Percentiles rank a stretch among this genome's conserved stretches.
Evolutionary conservation across 108 stramenopile genomes (phyloP).

Genomic region (Chaetoceros tenuissimus): DNA sequence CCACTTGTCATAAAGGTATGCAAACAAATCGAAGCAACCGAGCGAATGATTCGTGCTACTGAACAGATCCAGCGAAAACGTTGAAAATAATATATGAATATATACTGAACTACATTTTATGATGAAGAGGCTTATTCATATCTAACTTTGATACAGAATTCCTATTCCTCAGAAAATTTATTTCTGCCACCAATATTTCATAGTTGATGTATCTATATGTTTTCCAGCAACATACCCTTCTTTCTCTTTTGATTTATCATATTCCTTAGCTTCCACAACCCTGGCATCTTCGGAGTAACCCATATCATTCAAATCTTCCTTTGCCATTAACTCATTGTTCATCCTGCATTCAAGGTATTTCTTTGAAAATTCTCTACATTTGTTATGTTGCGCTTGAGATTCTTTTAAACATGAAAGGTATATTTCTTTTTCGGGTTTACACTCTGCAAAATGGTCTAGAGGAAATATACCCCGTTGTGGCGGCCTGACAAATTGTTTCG

Average conservation of each 20-base stretch:
- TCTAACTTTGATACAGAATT: background rate
- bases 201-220: slow-evolving; percentile 53
- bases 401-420: slow-evolving; percentile 77
- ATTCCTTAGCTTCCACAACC: slow-evolving; percentile 59
- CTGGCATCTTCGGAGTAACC: slow-evolving; percentile 55
- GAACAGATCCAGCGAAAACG: background rate
- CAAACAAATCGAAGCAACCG: background rate
- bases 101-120: too few species aligned
- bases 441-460: slow-evolving; percentile 80
- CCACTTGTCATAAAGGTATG: background rate
- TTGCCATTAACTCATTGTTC: slow-evolving; percentile 72
- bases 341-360: slow-evolving; percentile 86
- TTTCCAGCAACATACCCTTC: slow-evolving; percentile 80
- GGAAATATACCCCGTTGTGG: slow-evolving; percentile 88
- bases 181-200: slow-evolving; percentile 73
- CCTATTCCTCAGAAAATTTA: too few species aligned
- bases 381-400: slow-evolving; percentile 65
- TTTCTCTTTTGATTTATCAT: slow-evolving; percentile 77
- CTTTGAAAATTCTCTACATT: slow-evolving; percentile 69
- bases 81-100: too few species aligned
- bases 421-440: slow-evolving; percentile 51
- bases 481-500: slow-evolving; percentile 70
- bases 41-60: background rate
- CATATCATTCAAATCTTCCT: slow-evolving; percentile 73
- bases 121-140: slow-evolving; percentile 8